These are phyloP conservation scores for Gloeostereum incarnatum DNA, from an alignment of 768 basidiomycete species.

Conservation along the genomic window DNA sequence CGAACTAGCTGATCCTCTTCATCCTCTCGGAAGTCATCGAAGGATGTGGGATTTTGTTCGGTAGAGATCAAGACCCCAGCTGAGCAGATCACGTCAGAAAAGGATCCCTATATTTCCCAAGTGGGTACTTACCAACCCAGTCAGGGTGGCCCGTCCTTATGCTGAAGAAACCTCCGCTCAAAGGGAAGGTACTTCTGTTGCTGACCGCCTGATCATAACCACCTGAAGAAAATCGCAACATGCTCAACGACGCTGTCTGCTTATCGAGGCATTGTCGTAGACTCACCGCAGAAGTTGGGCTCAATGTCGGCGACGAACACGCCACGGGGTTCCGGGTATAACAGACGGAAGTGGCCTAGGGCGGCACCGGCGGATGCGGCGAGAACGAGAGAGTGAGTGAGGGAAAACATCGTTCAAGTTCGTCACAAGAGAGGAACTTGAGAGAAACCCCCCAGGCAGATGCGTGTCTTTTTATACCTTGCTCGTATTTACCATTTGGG, in stretches of 20 bases:
- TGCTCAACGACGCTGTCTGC: neutral
- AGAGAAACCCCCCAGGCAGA: slow-evolving; percentile 1
- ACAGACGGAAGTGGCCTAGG: slow-evolving; percentile 73
- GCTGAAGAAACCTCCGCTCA: slow-evolving; percentile 49
- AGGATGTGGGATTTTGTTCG: slow-evolving; percentile 47
- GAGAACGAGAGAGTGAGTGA: slow-evolving; percentile 21
- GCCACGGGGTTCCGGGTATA: slow-evolving; percentile 69
- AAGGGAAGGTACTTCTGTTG: slow-evolving; percentile 62
- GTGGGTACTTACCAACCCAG: slow-evolving; percentile 42
- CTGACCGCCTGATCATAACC: slow-evolving; percentile 44
- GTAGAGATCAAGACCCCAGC: slow-evolving; percentile 50
- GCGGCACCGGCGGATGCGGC: slow-evolving; percentile 29
- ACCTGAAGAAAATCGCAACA: slow-evolving; percentile 28
- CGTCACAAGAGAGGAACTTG: neutral
- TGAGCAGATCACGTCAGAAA: slow-evolving; percentile 12
- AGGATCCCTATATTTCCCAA: neutral
- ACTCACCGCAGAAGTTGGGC: slow-evolving; percentile 58
- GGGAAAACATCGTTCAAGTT: neutral
- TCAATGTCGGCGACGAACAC: slow-evolving; percentile 52
- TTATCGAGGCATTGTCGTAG: neutral
- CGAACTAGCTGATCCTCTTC: slow-evolving; percentile 34
- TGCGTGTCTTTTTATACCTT: slow-evolving; percentile 1
- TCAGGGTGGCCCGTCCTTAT: slow-evolving; percentile 56
- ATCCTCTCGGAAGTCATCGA: slow-evolving; percentile 62
- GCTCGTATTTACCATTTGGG: too few relatives aligned